Evolutionary conservation across 257 asterid genomes (phyloP), one percentile per base, ranked within the genome.

Genomic region (Vinca minor): DNA sequence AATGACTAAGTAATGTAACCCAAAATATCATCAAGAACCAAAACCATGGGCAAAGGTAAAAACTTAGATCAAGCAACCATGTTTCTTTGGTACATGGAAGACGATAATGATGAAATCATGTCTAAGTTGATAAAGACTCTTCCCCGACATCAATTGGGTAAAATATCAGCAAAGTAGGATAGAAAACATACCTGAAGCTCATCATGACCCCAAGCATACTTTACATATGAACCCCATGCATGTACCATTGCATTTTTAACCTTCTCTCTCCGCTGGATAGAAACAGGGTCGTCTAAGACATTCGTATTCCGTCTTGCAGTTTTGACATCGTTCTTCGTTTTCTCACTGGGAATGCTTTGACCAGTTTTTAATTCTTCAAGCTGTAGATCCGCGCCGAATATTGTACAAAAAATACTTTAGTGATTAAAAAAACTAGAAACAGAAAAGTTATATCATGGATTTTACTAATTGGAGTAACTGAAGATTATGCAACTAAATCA

Each of bases 181-280:
- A 47, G 57, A 67, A 71, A 58, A 23, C 62, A 69, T 28, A 93
- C 99, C 95, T 89, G 97, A 68, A 90, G 95, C 75, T 90, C 99
- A 78, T 93, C 97, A 75, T 87, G 90, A 47, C 99, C 99, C 99
- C 99, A 93, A 26, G 96, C 97, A 82, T 89, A 87, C 73, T 82
- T 93, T 80, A 87, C 99, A 72, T 93, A 93, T 47, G 99, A 89
- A 78, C 82, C 81, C 97, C 97, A 93, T 31, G 97, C 99, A 65
- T 93, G 99, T 73, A 80, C 49, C 97, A 90, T 93, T 64, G 99
- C 99, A 76, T 90, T 88, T 83, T 79, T 93, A 71, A 93, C 94
- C 79, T 77, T 87, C 72, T 79, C 94, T 73, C 95, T 82, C 34
- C 99, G 83, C 53, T 87, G 79, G 74, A 71, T 57, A 44, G 82